These are phyloP conservation scores for Populus simonii DNA, from an alignment of 345 rosid species.

Conservation along the genomic window DNA sequence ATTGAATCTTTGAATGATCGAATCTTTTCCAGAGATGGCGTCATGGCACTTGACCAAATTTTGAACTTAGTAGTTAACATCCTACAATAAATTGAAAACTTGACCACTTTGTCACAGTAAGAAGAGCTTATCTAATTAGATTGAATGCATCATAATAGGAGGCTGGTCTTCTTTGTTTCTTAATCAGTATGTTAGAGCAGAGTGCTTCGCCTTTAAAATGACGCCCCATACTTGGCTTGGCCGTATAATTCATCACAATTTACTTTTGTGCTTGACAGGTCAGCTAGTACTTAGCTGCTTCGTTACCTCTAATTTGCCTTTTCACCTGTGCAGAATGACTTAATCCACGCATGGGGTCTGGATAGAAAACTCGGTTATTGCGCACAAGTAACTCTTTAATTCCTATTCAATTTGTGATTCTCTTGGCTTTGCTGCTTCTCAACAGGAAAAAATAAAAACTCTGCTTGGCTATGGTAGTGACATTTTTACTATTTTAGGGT, in stretches of 20 bases:
- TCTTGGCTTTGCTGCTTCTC: neutral
- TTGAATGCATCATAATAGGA: neutral
- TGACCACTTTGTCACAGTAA: neutral
- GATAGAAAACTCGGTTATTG: slow-evolving; percentile 88
- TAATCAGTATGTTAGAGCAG: neutral
- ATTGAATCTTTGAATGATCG: slow-evolving; percentile 3
- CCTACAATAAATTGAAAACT: neutral
- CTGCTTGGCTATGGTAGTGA: slow-evolving; percentile 1
- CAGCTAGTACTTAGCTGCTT: neutral
- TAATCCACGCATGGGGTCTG: slow-evolving; percentile 95
- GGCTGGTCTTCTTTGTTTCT: neutral
- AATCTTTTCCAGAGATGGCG: neutral
- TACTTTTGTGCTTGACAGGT: neutral
- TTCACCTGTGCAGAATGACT: slow-evolving; percentile 58
- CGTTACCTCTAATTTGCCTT: neutral
- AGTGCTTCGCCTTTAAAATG: neutral
- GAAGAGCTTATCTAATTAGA: neutral
- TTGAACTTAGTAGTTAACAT: neutral
- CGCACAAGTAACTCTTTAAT: slow-evolving; percentile 56
- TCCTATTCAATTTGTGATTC: neutral
- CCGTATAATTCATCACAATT: neutral
- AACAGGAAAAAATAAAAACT: no score
- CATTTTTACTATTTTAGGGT: slow-evolving; percentile 44
- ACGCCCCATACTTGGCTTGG: neutral
- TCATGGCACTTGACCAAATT: neutral